Evolutionary conservation across 2,329 filamentous ascomycete genomes (phyloP).

Genomic region (Zasmidium citrigriseum): DNA sequence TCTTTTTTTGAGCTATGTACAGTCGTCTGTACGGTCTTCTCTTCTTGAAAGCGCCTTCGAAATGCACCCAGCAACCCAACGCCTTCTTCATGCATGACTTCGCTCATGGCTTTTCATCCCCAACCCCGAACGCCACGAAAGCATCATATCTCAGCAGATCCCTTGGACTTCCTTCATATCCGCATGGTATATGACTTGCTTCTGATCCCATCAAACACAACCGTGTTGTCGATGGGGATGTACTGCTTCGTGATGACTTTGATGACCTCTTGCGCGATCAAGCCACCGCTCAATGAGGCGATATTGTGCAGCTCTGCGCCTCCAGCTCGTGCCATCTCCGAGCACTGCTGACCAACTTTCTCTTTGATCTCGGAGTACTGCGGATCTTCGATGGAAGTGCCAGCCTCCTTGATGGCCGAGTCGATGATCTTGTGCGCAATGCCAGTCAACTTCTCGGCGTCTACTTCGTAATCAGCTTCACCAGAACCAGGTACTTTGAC

Average conservation of each 20-base stretch:
- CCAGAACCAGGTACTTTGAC: conserved; percentile 40
- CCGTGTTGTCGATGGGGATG: conserved; percentile 64
- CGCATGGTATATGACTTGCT: conserved; percentile 48
- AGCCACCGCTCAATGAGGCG: conserved; percentile 80
- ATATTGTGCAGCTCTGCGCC: conserved; percentile 92
- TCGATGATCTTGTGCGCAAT: conserved; percentile 47
- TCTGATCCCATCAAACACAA: conserved; percentile 62
- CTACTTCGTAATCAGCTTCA: conserved; percentile 35
- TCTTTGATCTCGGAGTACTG: conserved; percentile 41
- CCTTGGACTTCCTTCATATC: conserved; percentile 19
- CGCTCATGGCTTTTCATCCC: background rate
- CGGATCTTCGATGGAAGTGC: conserved; percentile 42
- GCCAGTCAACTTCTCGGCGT: conserved; percentile 42
- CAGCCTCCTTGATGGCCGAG: conserved; percentile 45
- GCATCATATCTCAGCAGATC: background rate
- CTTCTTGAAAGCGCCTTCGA: background rate
- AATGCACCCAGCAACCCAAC: background rate
- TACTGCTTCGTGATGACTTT: conserved; percentile 77
- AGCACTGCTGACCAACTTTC: conserved; percentile 38
- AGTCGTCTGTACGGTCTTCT: background rate
- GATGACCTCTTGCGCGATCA: conserved; percentile 96
- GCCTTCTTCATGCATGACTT: conserved; percentile 1
- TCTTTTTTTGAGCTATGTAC: background rate
- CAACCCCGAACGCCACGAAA: background rate
- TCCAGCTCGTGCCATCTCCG: conserved; percentile 66